These are phyloP conservation scores for Ceratocystis cubensis DNA, from an alignment of 2,329 filamentous ascomycete species.

Conservation along the genomic window DNA sequence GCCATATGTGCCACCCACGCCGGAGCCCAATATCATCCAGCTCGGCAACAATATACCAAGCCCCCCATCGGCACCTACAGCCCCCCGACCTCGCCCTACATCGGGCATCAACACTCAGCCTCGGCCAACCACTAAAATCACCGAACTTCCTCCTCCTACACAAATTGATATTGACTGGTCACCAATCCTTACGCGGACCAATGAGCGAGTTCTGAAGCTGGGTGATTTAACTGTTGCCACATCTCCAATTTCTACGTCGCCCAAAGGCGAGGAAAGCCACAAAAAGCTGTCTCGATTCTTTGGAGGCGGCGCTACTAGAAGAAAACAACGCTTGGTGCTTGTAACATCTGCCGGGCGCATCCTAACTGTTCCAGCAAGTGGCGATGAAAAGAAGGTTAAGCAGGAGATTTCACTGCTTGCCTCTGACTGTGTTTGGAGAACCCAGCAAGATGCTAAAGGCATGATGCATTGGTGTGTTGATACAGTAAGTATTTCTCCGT, in stretches of 20 bases:
- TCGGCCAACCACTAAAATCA: conserved; percentile 71
- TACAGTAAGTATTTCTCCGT: conserved; percentile 54
- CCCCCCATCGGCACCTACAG: not conserved
- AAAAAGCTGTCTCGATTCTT: conserved; percentile 93
- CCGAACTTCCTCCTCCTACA: conserved; percentile 88
- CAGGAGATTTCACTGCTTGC: conserved; percentile 75
- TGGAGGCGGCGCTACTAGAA: conserved; percentile 79
- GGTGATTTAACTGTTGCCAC: conserved; percentile 81
- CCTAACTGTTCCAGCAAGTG: conserved; percentile 78
- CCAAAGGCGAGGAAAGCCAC: conserved; percentile 59
- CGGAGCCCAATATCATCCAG: conserved; percentile 63
- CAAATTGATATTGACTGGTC: conserved; percentile 98
- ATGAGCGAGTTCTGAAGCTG: conserved; percentile 88
- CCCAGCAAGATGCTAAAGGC: conserved; percentile 73
- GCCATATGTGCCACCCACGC: conserved; percentile 63
- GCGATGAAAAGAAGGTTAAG: conserved; percentile 92
- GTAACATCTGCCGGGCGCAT: conserved; percentile 85
- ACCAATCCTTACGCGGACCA: conserved; percentile 76
- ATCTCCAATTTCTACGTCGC: conserved; percentile 57
- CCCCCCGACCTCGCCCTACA: conserved; percentile 7
- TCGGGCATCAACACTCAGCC: conserved; percentile 33
- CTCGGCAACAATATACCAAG: conserved; percentile 29
- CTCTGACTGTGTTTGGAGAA: conserved; percentile 65
- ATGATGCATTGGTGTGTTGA: conserved; percentile 82
- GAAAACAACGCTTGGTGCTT: conserved; percentile 85